Base-by-base conservation (phyloP, 2,329 filamentous ascomycete species). In the Calcarisporium arbuscula region DNA sequence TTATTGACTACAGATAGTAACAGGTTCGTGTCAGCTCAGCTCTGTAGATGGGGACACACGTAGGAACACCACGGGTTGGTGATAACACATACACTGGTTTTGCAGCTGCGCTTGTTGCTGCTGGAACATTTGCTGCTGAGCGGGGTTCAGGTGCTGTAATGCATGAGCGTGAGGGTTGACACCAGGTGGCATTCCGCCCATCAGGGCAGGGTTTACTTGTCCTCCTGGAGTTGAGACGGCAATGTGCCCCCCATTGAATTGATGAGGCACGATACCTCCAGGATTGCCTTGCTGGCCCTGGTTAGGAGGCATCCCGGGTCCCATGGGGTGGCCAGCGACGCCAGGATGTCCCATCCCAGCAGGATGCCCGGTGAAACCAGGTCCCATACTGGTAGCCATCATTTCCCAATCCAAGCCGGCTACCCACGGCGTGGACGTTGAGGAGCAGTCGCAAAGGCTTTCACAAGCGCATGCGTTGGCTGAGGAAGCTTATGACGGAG, bases 121-220 rank as follows among this genome's bases (percentile, higher is more conserved):
- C 37, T 74, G 75, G 40, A 78, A 70, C 53, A 79, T 62, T 45
- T 77, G 74, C 40, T 65, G 63, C 49, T 72, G 69, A 34, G 64
- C 68, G 27, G 82, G 80, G 51, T 70, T 84, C 35, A 88, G 56
- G 53, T 89, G 84, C 52, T 82, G 80, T 49, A 88, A 62, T 14
- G 80, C 80, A 60, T 86, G 82, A 40, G 75, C 72, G 58, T 77
- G 82, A 39, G 75, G 75, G 35, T 68, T 72, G 44, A 68, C 70
- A 41, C 81, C 77, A 19, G 80, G 81, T 43, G 82, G 82, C 77
- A 89, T 85, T 38, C 74, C 80, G 44, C 66, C 74, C 82, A 89
- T 86, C 70, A 88, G 75, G 37, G 78, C 75, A 50, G 84, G 80
- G 54, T 78, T 85, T 45, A 85, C 80, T 54, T 85, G 82, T 41